phyloP scores from a whole-genome alignment of 805 yeast species.

The Candida morakotiae region DNA sequence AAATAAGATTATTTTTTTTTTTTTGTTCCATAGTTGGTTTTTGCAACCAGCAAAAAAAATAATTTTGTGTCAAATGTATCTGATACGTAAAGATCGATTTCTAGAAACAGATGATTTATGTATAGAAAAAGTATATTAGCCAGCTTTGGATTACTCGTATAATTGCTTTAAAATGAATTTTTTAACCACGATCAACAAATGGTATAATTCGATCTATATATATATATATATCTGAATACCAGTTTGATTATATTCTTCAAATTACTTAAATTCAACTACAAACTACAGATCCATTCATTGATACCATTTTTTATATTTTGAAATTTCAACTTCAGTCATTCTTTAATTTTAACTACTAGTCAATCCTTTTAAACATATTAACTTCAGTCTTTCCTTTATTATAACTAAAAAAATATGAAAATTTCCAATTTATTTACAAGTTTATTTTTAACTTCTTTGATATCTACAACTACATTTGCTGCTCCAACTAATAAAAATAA shows the following conservation, averaged over 20 bases:
- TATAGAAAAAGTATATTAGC: slow-evolving; percentile 2
- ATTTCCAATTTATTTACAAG: slow-evolving; percentile 19
- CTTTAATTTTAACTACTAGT: slow-evolving; percentile 15
- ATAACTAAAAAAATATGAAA: slow-evolving; percentile 27
- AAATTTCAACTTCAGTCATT: slow-evolving; percentile 15
- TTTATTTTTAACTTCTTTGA: slow-evolving; percentile 17
- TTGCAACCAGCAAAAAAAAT: slow-evolving; percentile 8
- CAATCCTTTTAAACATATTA: slow-evolving; percentile 7
- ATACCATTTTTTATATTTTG: too few species aligned
- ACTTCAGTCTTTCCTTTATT: slow-evolving; percentile 16
- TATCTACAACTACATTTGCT: slow-evolving; percentile 14
- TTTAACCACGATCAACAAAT: too few species aligned
- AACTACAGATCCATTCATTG: too few species aligned
- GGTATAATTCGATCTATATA: too few species aligned
- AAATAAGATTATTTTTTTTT: neutral
- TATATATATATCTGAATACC: too few species aligned
- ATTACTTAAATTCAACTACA: too few species aligned
- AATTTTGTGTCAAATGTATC: slow-evolving; percentile 1
- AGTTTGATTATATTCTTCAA: too few species aligned
- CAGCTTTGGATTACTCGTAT: slow-evolving; percentile 7
- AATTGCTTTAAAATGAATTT: neutral
- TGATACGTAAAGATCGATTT: neutral
- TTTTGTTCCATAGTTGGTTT: slow-evolving; percentile 6
- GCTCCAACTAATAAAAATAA: slow-evolving; percentile 13
- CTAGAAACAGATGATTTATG: neutral